Evolutionary conservation across 805 yeast genomes (phyloP), one percentile per base, ranked within the genome.

Genomic region (Lachancea fermentati): DNA sequence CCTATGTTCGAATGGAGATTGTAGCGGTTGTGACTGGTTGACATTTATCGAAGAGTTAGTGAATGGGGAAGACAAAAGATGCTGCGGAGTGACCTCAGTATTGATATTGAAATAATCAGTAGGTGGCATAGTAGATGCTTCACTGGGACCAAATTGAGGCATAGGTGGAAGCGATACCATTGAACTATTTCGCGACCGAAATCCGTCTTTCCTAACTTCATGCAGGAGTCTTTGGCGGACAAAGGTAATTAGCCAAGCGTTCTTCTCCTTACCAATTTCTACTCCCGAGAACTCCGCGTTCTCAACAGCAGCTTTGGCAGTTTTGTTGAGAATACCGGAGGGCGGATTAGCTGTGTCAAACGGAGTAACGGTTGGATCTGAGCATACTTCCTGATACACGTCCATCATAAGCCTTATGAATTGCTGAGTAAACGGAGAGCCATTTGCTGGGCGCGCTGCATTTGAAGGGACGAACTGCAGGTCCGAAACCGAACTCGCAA

Each of bases 321-420:
- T 80, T 39, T 69, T 68, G 31, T 78, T 76, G 15, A 79, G 67
- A 3, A 81, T 70, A 1, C 87, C 87, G 1, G 80, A 70, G 0
- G 88, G 87, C 5, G 87, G 88, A 51, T 73, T 73, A 31, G 67
- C 56, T 13, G 75, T 72, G 47, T 79, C 79, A 53, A 81, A 81
- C 0, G 89, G 89, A 0, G 89, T 81, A 5, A 71, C 66, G 25
- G 76, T 73, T 5, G 88, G 87, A 50, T 72, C 76, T 35, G 67
- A 67, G 12, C 74, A 69, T 41, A 73, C 66, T 6, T 62, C 51
- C 37, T 73, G 73, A 50, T 78, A 79, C 4, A 68, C 64, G 30
- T 66, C 67, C 49, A 69, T 51, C 17, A 80, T 57, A 11, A 73
- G 51, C 16, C 60, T 63, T 48, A 77, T 76, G 46, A 76, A 76